Evolutionary conservation across 495 filamentous ascomycete genomes (phyloP).

Genomic region (Bathelium albidoporum): DNA sequence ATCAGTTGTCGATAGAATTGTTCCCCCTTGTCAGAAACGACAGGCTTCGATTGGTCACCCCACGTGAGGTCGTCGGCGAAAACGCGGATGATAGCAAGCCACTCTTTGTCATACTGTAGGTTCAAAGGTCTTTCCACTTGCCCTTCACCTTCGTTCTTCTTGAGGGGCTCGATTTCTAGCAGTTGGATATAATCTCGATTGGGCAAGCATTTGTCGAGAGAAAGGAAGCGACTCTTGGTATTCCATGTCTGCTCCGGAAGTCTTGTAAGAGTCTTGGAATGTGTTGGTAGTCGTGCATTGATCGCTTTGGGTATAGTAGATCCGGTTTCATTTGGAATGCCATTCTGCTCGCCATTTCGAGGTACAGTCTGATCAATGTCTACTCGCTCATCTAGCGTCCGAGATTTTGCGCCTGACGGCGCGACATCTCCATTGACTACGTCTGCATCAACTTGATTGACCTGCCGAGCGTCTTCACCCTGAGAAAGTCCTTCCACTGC

Average conservation of each 20-base stretch:
- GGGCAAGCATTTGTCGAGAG: slow-evolving; percentile 79
- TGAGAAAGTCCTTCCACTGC: slow-evolving; percentile 11
- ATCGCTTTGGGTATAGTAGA: slow-evolving; percentile 39
- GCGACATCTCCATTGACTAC: slow-evolving; percentile 16
- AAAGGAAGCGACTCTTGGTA: slow-evolving; percentile 69
- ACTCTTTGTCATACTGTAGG: slow-evolving; percentile 83
- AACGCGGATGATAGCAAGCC: slow-evolving; percentile 82
- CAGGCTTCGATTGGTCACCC: slow-evolving; percentile 41
- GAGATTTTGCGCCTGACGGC: background rate
- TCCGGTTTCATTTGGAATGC: background rate
- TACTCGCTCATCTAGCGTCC: background rate
- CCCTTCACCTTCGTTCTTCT: background rate
- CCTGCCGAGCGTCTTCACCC: background rate
- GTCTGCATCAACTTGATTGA: slow-evolving; percentile 17
- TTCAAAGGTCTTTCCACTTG: slow-evolving; percentile 25
- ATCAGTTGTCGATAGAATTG: slow-evolving; percentile 52
- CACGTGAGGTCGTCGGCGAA: slow-evolving; percentile 51
- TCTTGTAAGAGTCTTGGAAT: slow-evolving; percentile 37
- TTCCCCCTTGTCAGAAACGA: slow-evolving; percentile 49
- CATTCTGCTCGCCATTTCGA: background rate
- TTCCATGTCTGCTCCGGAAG: slow-evolving; percentile 52
- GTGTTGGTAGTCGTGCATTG: slow-evolving; percentile 55
- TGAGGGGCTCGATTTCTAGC: slow-evolving; percentile 44
- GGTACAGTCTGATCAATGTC: background rate
- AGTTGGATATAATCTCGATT: slow-evolving; percentile 74